These are phyloP conservation scores for Pulchroboletus neoregius DNA, from an alignment of 1,284 basidiomycete genomes.

Conservation along the genomic window DNA sequence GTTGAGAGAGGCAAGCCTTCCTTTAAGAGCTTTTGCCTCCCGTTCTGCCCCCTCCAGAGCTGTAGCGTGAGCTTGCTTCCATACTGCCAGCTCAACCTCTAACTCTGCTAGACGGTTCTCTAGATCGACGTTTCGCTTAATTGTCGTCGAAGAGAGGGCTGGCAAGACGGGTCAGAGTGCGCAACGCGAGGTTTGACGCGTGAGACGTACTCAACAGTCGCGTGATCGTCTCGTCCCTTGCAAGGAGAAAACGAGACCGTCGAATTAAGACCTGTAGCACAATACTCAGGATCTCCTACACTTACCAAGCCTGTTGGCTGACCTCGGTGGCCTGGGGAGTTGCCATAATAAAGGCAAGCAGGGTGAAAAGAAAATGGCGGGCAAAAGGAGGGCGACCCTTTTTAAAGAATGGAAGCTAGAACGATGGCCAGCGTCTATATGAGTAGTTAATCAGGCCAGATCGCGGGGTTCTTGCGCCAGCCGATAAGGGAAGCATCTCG, in stretches of 20 bases:
- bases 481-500: constrained; percentile 34
- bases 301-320: constrained; percentile 60
- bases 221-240: constrained; percentile 62
- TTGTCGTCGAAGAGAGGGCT: constrained; percentile 61
- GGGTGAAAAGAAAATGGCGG: constrained; percentile 33
- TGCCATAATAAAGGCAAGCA: constrained; percentile 47
- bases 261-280: constrained; percentile 22
- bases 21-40: constrained; percentile 58
- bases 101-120: constrained; percentile 60
- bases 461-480: constrained; percentile 36
- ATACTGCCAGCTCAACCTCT: constrained; percentile 62
- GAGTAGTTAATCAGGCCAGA: constrained; percentile 41
- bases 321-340: constrained; percentile 51
- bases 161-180: constrained; percentile 12
- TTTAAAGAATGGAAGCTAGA: constrained; percentile 41
- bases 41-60: constrained; percentile 56
- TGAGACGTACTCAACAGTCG: constrained; percentile 50
- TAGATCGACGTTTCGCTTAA: constrained; percentile 60
- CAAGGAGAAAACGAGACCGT: constrained; percentile 21
- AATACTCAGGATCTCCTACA: constrained; percentile 18
- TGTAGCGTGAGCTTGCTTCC: constrained; percentile 64
- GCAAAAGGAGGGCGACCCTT: constrained; percentile 37
- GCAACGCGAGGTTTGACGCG: constrained; percentile 3
- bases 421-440: constrained; percentile 36
- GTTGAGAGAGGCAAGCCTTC: constrained; percentile 57